Conservation (phyloP, 495 filamentous ascomycete species). For the Aspergillus conjunctus region DNA sequence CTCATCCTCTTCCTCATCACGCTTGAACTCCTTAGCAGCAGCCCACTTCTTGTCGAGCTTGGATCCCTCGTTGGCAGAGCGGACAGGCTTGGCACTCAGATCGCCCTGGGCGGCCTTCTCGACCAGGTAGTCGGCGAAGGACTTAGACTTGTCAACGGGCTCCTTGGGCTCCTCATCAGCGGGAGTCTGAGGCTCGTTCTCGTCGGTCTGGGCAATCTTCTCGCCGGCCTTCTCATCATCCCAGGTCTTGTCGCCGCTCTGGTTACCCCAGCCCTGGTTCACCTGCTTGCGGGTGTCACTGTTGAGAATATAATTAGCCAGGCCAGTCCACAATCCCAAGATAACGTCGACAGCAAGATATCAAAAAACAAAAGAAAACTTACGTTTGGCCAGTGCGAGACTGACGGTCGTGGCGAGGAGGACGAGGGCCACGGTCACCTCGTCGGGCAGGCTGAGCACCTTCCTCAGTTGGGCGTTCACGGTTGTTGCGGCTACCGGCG, state of each 20-base stretch:
- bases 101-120: slow-evolving; percentile 80
- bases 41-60: slow-evolving; percentile 91
- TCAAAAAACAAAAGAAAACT: slow-evolving; percentile 25
- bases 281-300: slow-evolving; percentile 93
- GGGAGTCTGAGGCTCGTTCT: slow-evolving; percentile 60
- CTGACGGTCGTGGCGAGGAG: slow-evolving; percentile 78
- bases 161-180: slow-evolving; percentile 55
- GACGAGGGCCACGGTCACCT: slow-evolving; percentile 54
- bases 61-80: slow-evolving; percentile 87
- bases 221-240: slow-evolving; percentile 88
- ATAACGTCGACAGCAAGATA: not conserved
- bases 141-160: slow-evolving; percentile 84
- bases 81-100: slow-evolving; percentile 70
- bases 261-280: slow-evolving; percentile 84
- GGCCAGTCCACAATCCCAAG: not conserved
- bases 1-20: slow-evolving; percentile 68
- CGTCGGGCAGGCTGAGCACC: slow-evolving; percentile 55
- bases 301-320: not conserved
- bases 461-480: slow-evolving; percentile 78
- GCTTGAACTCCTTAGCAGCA: slow-evolving; percentile 73
- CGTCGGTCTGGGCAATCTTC: slow-evolving; percentile 79
- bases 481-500: slow-evolving; percentile 80
- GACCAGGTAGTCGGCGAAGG: slow-evolving; percentile 83
- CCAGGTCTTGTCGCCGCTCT: slow-evolving; percentile 75
- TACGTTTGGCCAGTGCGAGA: slow-evolving; percentile 73